Evolutionary conservation across 352 stramenopile species (phyloP).

Genomic region (Pythium apleroticum): DNA sequence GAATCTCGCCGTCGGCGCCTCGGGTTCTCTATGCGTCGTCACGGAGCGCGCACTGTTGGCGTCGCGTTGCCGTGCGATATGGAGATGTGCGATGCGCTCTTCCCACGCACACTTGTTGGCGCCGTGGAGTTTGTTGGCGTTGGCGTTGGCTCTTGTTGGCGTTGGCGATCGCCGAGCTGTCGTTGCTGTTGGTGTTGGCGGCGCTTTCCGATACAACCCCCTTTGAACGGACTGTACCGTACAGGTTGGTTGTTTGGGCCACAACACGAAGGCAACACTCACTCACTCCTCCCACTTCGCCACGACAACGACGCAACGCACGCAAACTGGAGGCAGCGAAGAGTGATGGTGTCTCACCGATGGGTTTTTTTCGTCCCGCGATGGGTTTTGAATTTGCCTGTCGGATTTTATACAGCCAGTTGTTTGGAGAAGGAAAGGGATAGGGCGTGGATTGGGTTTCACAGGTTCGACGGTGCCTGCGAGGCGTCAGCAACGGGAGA

Average conservation of each 20-base stretch:
- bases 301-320: conserved; percentile 4
- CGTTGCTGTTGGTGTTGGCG: conserved; percentile 6
- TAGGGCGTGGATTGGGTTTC: conserved; percentile 2
- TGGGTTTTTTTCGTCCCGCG: conserved; percentile 2
- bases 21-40: neutral
- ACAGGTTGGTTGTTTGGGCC: neutral
- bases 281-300: conserved; percentile 4
- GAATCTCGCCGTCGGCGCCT: neutral
- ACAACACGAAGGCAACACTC: neutral
- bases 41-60: neutral
- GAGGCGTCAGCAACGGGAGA: conserved; percentile 4
- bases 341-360: conserved; percentile 16
- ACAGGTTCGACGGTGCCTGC: neutral
- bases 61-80: neutral
- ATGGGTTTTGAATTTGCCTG: conserved; percentile 4
- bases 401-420: conserved; percentile 18
- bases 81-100: neutral
- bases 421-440: neutral
- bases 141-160: conserved; percentile 6
- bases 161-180: neutral
- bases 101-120: neutral
- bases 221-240: neutral
- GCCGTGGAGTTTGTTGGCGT: neutral
- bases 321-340: conserved; percentile 4
- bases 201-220: neutral